Evolutionary conservation across 1,284 basidiomycete genomes (phyloP).

Genomic region (Xerocomus nothofagi): DNA sequence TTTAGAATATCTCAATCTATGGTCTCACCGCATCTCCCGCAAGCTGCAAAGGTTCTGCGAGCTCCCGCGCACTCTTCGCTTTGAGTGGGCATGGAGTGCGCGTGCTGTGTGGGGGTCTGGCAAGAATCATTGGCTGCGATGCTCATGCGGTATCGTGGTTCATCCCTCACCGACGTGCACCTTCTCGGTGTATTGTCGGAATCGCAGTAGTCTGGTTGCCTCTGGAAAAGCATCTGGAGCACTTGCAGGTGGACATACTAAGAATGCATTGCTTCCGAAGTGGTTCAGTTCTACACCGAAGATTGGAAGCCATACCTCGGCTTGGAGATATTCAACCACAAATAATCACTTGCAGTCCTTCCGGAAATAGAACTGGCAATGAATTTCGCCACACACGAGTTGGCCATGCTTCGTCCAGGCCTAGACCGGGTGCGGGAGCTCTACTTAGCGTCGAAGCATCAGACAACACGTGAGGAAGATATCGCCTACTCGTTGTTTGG

Average conservation of each 20-base stretch:
- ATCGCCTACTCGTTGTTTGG: constrained; percentile 5
- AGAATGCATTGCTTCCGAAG: constrained; percentile 7
- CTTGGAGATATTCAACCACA: not conserved
- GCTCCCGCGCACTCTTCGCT: not conserved
- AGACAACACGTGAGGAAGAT: constrained; percentile 3
- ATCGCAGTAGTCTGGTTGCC: not conserved
- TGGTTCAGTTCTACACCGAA: not conserved
- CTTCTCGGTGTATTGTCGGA: constrained; percentile 9
- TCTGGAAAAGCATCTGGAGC: constrained; percentile 13
- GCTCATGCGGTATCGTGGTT: too few species aligned
- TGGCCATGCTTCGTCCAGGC: constrained; percentile 4
- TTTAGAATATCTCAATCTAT: constrained; percentile 5
- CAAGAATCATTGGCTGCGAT: not conserved
- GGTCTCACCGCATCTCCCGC: not conserved
- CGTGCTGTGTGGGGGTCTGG: constrained; percentile 1
- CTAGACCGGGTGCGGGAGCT: constrained; percentile 5
- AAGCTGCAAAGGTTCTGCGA: constrained; percentile 9
- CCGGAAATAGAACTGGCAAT: constrained; percentile 5
- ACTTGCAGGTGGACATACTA: constrained; percentile 13
- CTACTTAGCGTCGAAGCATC: constrained; percentile 1
- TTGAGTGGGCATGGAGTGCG: constrained; percentile 6
- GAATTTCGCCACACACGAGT: not conserved
- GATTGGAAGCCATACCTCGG: constrained; percentile 7
- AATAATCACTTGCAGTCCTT: not conserved
- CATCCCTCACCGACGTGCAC: not conserved